phyloP scores from a whole-genome alignment of 1,284 basidiomycete species.

The Apiotrichum akiyoshidainum region DNA sequence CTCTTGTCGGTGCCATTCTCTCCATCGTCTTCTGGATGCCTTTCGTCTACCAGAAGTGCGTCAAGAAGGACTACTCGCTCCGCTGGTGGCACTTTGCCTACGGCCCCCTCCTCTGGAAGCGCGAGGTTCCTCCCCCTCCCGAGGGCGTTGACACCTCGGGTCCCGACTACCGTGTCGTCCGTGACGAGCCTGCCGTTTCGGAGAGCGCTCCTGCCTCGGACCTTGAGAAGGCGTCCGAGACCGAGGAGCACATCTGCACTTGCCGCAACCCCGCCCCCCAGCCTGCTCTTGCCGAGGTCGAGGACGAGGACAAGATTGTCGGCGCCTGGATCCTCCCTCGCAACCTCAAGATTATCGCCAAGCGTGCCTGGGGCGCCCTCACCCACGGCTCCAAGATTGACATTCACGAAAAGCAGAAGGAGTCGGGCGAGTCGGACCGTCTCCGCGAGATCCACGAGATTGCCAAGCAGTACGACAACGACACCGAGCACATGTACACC shows the following conservation, averaged over 20 bases:
- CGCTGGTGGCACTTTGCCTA: constrained; percentile 54
- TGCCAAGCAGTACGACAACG: constrained; percentile 53
- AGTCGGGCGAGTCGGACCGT: constrained; percentile 30
- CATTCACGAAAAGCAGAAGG: constrained; percentile 33
- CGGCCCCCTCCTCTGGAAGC: constrained; percentile 53
- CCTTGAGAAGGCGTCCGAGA: not conserved
- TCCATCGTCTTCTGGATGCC: constrained; percentile 55
- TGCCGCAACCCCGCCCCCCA: constrained; percentile 8
- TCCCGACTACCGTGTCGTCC: constrained; percentile 30
- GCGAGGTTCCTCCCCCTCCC: constrained; percentile 32
- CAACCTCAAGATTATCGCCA: constrained; percentile 51
- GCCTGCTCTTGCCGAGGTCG: constrained; percentile 31
- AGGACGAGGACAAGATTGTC: constrained; percentile 19
- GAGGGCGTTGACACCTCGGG: not conserved
- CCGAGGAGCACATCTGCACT: not conserved
- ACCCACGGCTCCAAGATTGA: constrained; percentile 32
- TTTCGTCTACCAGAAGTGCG: constrained; percentile 53
- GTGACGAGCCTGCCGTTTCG: constrained; percentile 49
- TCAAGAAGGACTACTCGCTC: constrained; percentile 54
- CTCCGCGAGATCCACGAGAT: constrained; percentile 49
- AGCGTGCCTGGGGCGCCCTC: constrained; percentile 31
- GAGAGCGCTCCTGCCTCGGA: constrained; percentile 42
- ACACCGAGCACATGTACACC: constrained; percentile 55
- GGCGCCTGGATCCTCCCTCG: constrained; percentile 38
- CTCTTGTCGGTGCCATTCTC: constrained; percentile 47